Evolutionary conservation across 306 rosid species (phyloP).

Genomic region (Coriaria nepalensis): DNA sequence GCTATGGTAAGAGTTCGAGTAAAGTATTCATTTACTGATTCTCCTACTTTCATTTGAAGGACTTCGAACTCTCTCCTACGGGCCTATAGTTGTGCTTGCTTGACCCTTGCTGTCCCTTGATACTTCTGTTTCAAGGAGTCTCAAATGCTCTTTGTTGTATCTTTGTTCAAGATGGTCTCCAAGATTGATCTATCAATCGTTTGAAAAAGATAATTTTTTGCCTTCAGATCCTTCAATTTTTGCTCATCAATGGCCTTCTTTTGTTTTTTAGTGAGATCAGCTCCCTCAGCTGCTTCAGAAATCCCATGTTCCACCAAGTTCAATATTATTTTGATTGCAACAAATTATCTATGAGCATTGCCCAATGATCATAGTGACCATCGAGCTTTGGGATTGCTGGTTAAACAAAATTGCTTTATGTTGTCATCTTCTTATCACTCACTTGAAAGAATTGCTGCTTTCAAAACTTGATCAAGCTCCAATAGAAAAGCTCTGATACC

Average conservation of each 20-base stretch:
- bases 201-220: neutral
- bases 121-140: neutral
- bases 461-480: too few relatives aligned
- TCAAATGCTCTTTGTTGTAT: neutral
- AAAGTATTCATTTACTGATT: neutral
- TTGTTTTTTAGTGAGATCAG: too few relatives aligned
- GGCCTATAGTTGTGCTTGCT: neutral
- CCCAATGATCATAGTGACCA: constrained; percentile 7
- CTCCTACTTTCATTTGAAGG: neutral
- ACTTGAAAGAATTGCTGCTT: too few relatives aligned
- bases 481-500: too few relatives aligned
- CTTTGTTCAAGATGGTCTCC: constrained; percentile 2
- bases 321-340: neutral
- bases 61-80: neutral
- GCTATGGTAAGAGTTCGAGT: neutral
- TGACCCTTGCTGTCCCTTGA: neutral
- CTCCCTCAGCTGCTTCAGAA: neutral
- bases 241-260: neutral
- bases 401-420: neutral
- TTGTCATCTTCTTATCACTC: too few relatives aligned
- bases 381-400: neutral
- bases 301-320: constrained; percentile 4
- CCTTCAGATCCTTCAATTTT: neutral
- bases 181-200: neutral
- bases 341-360: constrained; percentile 1